Evolutionary conservation across 306 rosid species (phyloP).

Genomic region (barrel medic (Medicago truncatula)): DNA sequence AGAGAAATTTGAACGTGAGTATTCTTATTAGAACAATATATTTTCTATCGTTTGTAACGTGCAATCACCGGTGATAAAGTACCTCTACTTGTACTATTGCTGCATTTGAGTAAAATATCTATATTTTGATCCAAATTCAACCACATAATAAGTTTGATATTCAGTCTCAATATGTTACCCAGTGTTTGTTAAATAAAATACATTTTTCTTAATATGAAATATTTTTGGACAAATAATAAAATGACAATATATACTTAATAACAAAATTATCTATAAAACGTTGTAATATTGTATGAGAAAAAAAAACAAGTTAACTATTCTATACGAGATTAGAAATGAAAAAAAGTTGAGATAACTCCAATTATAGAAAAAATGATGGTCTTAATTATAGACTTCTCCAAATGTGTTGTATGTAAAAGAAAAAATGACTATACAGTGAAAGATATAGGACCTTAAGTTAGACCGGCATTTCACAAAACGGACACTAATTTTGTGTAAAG

Average conservation of each 20-base stretch:
- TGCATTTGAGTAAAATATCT: background rate
- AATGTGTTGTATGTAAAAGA: background rate
- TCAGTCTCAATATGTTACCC: background rate
- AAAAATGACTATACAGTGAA: constrained; percentile 17
- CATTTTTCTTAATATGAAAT: background rate
- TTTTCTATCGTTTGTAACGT: background rate
- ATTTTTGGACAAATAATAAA: background rate
- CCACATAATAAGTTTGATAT: background rate
- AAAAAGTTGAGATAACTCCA: too few species aligned
- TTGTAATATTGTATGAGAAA: background rate
- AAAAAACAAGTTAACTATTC: too few species aligned
- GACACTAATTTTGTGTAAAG: constrained; percentile 39
- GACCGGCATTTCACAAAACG: constrained; percentile 36
- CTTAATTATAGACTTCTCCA: background rate
- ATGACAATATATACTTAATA: background rate
- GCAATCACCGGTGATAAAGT: background rate
- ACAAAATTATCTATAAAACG: background rate
- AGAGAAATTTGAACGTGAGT: background rate
- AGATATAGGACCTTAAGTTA: constrained; percentile 13
- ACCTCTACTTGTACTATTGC: background rate
- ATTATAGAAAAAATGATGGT: too few species aligned
- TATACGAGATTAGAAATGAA: too few species aligned
- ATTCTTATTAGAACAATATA: background rate
- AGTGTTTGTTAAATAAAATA: background rate
- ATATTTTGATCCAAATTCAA: background rate